These are phyloP conservation scores for Parasitella parasitica DNA, from an alignment of 371 early-diverging fungal genomes.

Conservation along the genomic window DNA sequence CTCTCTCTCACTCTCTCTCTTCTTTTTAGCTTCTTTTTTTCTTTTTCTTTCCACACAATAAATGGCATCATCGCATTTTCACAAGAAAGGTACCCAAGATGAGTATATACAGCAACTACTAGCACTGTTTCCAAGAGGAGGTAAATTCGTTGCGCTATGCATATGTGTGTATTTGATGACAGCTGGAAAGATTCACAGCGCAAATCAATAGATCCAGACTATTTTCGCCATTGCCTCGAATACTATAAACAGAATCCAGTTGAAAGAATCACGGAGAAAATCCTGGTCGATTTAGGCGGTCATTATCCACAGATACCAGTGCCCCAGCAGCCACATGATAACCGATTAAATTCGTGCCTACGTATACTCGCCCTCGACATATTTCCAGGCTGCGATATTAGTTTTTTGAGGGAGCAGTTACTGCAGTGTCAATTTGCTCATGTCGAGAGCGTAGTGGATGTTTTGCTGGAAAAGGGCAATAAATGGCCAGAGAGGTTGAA, in stretches of 20 bases:
- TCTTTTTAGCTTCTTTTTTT: too few relatives aligned
- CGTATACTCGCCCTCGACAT: constrained; percentile 44
- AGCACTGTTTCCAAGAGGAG: constrained; percentile 38
- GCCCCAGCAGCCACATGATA: constrained; percentile 4
- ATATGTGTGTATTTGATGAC: too few relatives aligned
- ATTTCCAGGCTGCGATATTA: constrained; percentile 51
- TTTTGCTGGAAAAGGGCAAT: constrained; percentile 14
- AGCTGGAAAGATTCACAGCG: neutral
- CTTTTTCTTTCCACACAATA: neutral
- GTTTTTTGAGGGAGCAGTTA: constrained; percentile 37
- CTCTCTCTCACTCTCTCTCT: too few relatives aligned
- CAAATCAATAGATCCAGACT: constrained; percentile 37
- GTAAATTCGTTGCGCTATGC: constrained; percentile 2
- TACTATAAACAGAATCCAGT: constrained; percentile 44
- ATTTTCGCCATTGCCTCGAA: constrained; percentile 43
- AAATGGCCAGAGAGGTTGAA: constrained; percentile 34
- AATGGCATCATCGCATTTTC: neutral
- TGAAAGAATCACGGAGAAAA: constrained; percentile 46
- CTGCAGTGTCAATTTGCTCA: constrained; percentile 27
- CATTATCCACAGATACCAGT: constrained; percentile 38
- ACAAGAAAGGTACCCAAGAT: neutral
- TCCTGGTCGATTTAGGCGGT: constrained; percentile 27
- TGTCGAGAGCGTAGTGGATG: constrained; percentile 37
- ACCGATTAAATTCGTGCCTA: constrained; percentile 34
- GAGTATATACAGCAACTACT: constrained; percentile 24